Evolutionary conservation across 2,329 filamentous ascomycete genomes (phyloP).

Genomic region (Aspergillus pseudoviridinutans): DNA sequence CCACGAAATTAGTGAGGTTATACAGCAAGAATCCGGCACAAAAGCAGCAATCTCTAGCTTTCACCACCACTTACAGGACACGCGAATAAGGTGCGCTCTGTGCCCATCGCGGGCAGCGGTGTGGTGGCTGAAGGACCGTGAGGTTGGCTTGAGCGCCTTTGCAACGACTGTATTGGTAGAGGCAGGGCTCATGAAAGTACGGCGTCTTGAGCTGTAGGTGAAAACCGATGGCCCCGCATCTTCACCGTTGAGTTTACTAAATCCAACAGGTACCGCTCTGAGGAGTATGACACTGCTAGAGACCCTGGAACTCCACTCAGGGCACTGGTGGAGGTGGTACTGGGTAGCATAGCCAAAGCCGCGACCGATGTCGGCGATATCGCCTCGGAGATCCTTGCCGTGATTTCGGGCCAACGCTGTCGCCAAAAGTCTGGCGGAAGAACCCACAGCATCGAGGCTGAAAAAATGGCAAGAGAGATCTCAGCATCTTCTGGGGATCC

Average conservation of each 20-base stretch:
- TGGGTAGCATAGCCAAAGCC: constrained; percentile 76
- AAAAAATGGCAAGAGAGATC: too few relatives aligned
- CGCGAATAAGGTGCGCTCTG: constrained; percentile 66
- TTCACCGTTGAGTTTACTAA: too few relatives aligned
- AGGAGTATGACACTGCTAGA: constrained; percentile 72
- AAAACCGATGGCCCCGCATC: too few relatives aligned
- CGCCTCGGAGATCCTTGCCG: constrained; percentile 48
- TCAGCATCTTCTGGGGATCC: too few relatives aligned
- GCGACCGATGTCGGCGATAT: constrained; percentile 78
- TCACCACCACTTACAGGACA: constrained; percentile 63
- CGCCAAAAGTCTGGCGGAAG: background rate
- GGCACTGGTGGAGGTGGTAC: constrained; percentile 70
- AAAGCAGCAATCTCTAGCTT: constrained; percentile 64
- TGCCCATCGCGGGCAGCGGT: constrained; percentile 65
- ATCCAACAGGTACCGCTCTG: constrained; percentile 44
- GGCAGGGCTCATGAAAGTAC: constrained; percentile 61
- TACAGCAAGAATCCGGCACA: constrained; percentile 62
- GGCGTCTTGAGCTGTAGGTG: constrained; percentile 62
- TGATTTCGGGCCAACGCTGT: background rate
- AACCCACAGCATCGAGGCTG: too few relatives aligned
- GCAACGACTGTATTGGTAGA: constrained; percentile 67
- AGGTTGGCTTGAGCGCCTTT: constrained; percentile 67
- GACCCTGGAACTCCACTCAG: constrained; percentile 77
- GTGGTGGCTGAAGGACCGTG: constrained; percentile 68
- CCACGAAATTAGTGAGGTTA: constrained; percentile 57